phyloP scores from a whole-genome alignment of 2,329 filamentous ascomycete species.

The Fusarium oligoseptatum region DNA sequence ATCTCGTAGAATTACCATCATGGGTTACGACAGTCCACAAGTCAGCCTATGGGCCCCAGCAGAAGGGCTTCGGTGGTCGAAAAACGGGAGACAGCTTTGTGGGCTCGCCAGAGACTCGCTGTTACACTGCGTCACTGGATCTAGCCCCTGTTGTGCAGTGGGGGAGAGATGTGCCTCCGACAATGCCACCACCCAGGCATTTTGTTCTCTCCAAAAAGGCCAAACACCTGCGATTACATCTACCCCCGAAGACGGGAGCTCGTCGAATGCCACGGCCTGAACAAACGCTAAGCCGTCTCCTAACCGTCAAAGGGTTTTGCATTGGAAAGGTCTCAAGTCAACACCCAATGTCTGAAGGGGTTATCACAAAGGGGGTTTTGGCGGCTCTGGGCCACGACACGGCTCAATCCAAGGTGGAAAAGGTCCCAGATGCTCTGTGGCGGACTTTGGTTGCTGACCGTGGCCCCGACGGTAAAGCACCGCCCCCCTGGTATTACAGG shows the following conservation, averaged over 20 bases:
- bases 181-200: too few species aligned
- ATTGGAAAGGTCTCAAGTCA: background rate
- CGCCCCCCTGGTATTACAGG: background rate
- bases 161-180: background rate
- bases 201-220: too few species aligned
- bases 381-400: background rate
- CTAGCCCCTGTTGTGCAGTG: background rate
- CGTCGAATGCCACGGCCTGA: background rate
- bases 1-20: background rate
- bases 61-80: background rate
- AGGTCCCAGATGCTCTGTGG: background rate
- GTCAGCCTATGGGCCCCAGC: background rate
- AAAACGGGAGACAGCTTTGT: background rate
- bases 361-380: background rate
- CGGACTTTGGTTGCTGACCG: background rate
- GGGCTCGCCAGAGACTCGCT: background rate
- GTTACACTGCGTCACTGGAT: background rate
- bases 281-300: background rate
- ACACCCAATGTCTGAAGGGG: background rate
- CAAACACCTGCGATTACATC: too few species aligned
- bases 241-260: too few species aligned
- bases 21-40: background rate
- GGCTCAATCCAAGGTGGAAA: accelerated
- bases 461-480: background rate
- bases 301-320: background rate